phyloP scores from a whole-genome alignment of 1,139 yeast genomes.

The Geotrichum histeridarum region DNA sequence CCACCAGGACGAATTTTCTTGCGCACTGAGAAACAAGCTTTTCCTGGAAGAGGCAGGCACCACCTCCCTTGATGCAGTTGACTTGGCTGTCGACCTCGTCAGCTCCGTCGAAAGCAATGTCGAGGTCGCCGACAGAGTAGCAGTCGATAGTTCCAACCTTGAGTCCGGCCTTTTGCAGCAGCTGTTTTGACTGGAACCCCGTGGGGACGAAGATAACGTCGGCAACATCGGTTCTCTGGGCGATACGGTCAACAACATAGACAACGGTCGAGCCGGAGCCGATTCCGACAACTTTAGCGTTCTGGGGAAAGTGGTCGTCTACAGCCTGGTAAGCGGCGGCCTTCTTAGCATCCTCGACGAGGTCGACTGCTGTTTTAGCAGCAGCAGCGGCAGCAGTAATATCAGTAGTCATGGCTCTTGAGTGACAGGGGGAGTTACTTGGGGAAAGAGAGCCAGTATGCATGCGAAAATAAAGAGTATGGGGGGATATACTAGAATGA shows the following conservation, averaged over 20 bases:
- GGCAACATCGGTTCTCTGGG: constrained; percentile 57
- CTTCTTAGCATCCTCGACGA: constrained; percentile 63
- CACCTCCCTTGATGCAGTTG: constrained; percentile 96
- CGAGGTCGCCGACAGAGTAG: constrained; percentile 57
- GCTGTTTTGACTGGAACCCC: constrained; percentile 88
- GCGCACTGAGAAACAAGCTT: constrained; percentile 86
- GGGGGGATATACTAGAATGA: neutral
- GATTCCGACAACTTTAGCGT: constrained; percentile 77
- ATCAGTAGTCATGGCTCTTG: constrained; percentile 1
- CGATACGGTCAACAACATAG: constrained; percentile 90
- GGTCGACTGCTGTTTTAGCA: constrained; percentile 15
- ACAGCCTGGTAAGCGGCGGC: constrained; percentile 90
- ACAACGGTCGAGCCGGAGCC: constrained; percentile 98
- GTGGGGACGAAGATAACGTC: constrained; percentile 74
- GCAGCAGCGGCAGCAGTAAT: neutral
- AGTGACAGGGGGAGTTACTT: neutral
- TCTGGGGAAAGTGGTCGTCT: constrained; percentile 71
- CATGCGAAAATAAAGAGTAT: no score
- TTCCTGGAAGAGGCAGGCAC: constrained; percentile 96
- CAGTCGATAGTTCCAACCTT: constrained; percentile 78
- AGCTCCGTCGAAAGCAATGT: constrained; percentile 96
- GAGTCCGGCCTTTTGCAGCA: constrained; percentile 78
- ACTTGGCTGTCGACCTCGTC: constrained; percentile 84
- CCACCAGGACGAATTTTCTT: constrained; percentile 74
- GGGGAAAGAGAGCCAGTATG: no score